A percentile compares a stretch with the other conserved stretches of the same genome.
Conservation (phyloP, 2,329 filamentous ascomycete genomes). For the Xylariaceae sp. region DNA sequence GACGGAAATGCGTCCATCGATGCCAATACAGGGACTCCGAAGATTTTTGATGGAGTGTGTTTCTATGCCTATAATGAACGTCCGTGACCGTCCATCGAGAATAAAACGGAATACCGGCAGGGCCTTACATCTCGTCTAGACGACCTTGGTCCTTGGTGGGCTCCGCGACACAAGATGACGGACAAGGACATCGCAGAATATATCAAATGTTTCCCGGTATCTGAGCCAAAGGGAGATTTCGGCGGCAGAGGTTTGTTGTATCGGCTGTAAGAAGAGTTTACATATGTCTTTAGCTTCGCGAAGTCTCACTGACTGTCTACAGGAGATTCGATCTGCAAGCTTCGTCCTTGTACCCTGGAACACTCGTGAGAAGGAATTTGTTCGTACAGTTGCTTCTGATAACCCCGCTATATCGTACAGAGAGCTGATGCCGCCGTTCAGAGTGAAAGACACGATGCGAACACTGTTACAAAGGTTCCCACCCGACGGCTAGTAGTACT, state of each 20-base stretch:
- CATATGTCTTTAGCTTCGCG: background rate
- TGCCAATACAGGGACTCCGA: background rate
- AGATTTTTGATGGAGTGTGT: background rate
- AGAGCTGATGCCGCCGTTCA: background rate
- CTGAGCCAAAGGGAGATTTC: background rate
- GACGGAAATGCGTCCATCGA: background rate
- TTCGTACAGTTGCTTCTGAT: background rate
- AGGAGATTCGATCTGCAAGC: background rate
- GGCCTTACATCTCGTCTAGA: background rate
- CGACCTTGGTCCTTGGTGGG: background rate
- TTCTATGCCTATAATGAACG: background rate
- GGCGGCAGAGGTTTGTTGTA: background rate
- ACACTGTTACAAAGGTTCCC: background rate
- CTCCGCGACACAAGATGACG: background rate
- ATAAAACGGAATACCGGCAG: background rate
- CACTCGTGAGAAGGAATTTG: background rate
- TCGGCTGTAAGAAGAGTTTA: background rate
- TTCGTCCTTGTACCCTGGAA: background rate
- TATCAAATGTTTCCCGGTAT: background rate
- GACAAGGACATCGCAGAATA: background rate
- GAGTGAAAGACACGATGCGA: background rate
- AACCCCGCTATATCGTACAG: background rate
- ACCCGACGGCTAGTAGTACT: background rate
- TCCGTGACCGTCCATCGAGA: background rate
- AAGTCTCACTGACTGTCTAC: background rate